These are phyloP conservation scores for Debaryomycetaceae sp. DNA, from an alignment of 1,139 yeast genomes.

Conservation along the genomic window DNA sequence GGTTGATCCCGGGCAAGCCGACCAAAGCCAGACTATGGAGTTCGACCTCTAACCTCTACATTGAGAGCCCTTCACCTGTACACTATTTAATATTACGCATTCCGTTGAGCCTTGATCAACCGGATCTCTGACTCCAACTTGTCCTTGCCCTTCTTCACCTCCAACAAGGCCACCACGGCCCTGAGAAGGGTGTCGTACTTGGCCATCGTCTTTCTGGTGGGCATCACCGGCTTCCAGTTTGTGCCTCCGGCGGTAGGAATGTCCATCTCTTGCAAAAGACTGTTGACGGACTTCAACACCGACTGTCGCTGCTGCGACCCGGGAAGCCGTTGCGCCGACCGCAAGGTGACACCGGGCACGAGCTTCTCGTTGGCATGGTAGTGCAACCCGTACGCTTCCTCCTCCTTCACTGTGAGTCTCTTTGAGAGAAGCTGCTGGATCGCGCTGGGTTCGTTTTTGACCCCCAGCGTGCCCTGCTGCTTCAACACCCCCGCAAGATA, in stretches of 20 bases:
- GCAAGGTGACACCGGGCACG: slow-evolving; percentile 71
- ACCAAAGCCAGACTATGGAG: too few relatives aligned
- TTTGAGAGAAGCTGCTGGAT: slow-evolving; percentile 45
- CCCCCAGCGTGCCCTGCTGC: slow-evolving; percentile 18
- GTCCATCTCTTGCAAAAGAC: slow-evolving; percentile 74
- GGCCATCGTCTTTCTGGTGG: slow-evolving; percentile 75
- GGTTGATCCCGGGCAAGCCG: too few relatives aligned
- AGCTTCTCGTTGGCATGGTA: slow-evolving; percentile 74
- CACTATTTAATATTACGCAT: slow-evolving; percentile 19
- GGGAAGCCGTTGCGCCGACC: slow-evolving; percentile 57
- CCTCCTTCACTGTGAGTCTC: slow-evolving; percentile 71
- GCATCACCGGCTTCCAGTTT: slow-evolving; percentile 74
- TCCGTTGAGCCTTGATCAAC: slow-evolving; percentile 50
- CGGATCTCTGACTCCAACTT: slow-evolving; percentile 78
- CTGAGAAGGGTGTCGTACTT: slow-evolving; percentile 76
- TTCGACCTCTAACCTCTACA: slow-evolving; percentile 4
- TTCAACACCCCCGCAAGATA: slow-evolving; percentile 35
- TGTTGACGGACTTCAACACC: slow-evolving; percentile 69
- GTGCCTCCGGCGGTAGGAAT: slow-evolving; percentile 58
- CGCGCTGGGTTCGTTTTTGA: slow-evolving; percentile 34
- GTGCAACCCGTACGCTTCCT: slow-evolving; percentile 78
- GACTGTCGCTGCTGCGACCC: slow-evolving; percentile 51
- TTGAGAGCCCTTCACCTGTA: slow-evolving; percentile 5
- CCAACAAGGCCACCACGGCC: slow-evolving; percentile 69
- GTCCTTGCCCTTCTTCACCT: slow-evolving; percentile 82